phyloP scores from a whole-genome alignment of 2,329 filamentous ascomycete genomes.

The Lanzia echinophila region DNA sequence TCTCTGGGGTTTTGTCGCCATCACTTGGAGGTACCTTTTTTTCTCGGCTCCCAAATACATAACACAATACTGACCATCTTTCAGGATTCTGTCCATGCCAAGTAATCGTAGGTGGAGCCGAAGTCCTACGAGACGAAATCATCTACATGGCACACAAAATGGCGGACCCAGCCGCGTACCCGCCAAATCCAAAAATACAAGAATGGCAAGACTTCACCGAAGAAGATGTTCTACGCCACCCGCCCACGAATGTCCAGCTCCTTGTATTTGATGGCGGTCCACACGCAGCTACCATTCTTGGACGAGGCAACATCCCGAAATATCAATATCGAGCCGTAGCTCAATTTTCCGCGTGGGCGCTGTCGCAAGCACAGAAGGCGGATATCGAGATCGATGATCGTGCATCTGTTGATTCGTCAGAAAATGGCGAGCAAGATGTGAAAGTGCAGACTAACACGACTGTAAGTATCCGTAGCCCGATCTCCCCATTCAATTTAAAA shows the following conservation, averaged over 20 bases:
- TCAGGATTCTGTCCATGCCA: conserved; percentile 52
- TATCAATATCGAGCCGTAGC: conserved; percentile 91
- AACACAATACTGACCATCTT: conserved; percentile 34
- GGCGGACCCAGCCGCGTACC: conserved; percentile 72
- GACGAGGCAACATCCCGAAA: conserved; percentile 92
- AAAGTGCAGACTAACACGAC: conserved; percentile 12
- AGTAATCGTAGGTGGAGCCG: conserved; percentile 80
- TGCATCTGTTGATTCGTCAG: conserved; percentile 64
- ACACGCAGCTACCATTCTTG: conserved; percentile 87
- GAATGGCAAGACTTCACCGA: too few species aligned
- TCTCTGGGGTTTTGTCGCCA: too few species aligned
- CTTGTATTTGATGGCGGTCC: conserved; percentile 96
- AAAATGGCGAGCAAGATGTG: conserved; percentile 28
- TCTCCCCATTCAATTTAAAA: neutral
- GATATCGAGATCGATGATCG: conserved; percentile 78
- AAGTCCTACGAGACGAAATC: conserved; percentile 87
- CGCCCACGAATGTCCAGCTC: conserved; percentile 81
- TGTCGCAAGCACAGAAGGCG: conserved; percentile 73
- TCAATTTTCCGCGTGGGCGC: conserved; percentile 87
- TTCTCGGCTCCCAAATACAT: conserved; percentile 48
- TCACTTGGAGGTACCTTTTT: too few species aligned
- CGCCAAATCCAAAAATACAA: conserved; percentile 41
- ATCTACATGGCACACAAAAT: conserved; percentile 94
- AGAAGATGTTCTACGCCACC: too few species aligned
- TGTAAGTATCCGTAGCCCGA: conserved; percentile 9